These are phyloP conservation scores for Suillus luteus DNA, from an alignment of 768 basidiomycete species.

Conservation along the genomic window DNA sequence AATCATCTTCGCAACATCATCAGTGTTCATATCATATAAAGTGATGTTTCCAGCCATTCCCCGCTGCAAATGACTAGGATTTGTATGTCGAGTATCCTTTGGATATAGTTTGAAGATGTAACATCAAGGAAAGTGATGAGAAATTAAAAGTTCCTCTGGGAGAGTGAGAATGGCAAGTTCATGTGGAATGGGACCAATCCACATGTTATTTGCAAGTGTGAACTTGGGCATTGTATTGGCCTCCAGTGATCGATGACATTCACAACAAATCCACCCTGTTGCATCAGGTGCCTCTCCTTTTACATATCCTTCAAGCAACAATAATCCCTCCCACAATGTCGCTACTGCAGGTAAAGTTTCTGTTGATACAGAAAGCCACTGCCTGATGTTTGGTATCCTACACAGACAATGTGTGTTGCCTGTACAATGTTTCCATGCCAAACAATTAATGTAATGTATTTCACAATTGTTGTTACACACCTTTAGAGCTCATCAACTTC, in stretches of 20 bases:
- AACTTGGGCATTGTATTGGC: conserved; percentile 2
- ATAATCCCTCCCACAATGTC: neutral
- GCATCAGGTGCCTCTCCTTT: neutral
- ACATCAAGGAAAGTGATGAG: conserved; percentile 32
- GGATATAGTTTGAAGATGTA: conserved; percentile 42
- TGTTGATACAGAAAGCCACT: too few relatives aligned
- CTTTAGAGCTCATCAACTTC: too few relatives aligned
- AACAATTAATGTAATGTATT: too few relatives aligned
- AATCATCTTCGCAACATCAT: neutral
- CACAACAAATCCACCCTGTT: neutral
- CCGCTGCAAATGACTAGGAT: conserved; percentile 15
- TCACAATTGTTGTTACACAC: too few relatives aligned
- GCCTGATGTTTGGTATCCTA: too few relatives aligned
- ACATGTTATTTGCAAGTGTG: conserved; percentile 41
- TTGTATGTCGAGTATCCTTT: conserved; percentile 9
- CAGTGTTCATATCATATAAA: conserved; percentile 27
- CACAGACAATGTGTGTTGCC: too few relatives aligned
- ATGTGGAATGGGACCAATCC: conserved; percentile 38
- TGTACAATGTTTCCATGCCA: too few relatives aligned
- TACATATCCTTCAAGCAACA: neutral
- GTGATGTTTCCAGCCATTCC: conserved; percentile 39
- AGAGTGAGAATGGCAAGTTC: conserved; percentile 33
- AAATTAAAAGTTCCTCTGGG: conserved; percentile 38
- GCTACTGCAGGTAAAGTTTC: too few relatives aligned
- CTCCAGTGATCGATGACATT: neutral